Conservation (phyloP, 495 filamentous ascomycete species). For the Apiosordaria backusii region DNA sequence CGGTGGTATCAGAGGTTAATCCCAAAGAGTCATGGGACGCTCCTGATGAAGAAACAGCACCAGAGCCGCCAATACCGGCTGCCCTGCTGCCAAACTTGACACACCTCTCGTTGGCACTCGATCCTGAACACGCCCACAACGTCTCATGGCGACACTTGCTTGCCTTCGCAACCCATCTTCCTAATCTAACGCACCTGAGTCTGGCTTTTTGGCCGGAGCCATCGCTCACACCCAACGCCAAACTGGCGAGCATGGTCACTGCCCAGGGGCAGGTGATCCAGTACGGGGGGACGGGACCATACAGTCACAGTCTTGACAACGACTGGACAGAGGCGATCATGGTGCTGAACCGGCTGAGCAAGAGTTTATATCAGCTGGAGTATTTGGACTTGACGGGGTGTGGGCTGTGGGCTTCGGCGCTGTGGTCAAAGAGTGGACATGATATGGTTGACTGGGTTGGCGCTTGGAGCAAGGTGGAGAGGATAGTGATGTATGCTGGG, state of each 20-base stretch:
- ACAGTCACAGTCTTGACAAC: conserved; percentile 60
- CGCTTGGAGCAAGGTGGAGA: conserved; percentile 45
- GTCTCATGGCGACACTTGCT: conserved; percentile 69
- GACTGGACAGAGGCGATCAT: conserved; percentile 68
- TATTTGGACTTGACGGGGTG: conserved; percentile 83
- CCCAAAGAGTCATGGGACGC: conserved; percentile 45
- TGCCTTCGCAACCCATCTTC: conserved; percentile 55
- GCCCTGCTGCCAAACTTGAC: conserved; percentile 48
- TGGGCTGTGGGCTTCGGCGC: conserved; percentile 61
- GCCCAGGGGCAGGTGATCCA: conserved; percentile 39
- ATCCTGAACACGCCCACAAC: conserved; percentile 20
- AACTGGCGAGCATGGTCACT: conserved; percentile 46
- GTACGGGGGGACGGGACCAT: conserved; percentile 61
- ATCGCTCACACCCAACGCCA: conserved; percentile 60
- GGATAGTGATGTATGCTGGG: conserved; percentile 36
- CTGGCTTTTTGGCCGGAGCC: conserved; percentile 80
- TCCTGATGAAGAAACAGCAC: conserved; percentile 14
- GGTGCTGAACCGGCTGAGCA: conserved; percentile 65
- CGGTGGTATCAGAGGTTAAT: neutral
- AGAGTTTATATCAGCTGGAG: conserved; percentile 64
- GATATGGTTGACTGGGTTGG: conserved; percentile 43
- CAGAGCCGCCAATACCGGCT: conserved; percentile 25
- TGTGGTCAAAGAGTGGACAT: conserved; percentile 40
- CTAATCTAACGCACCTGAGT: conserved; percentile 70
- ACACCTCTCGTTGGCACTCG: conserved; percentile 54